A percentile compares a stretch with the other conserved stretches of the same genome.
These are phyloP conservation scores for Kondoa subrosea DNA, from an alignment of 768 basidiomycete genomes.

Conservation along the genomic window DNA sequence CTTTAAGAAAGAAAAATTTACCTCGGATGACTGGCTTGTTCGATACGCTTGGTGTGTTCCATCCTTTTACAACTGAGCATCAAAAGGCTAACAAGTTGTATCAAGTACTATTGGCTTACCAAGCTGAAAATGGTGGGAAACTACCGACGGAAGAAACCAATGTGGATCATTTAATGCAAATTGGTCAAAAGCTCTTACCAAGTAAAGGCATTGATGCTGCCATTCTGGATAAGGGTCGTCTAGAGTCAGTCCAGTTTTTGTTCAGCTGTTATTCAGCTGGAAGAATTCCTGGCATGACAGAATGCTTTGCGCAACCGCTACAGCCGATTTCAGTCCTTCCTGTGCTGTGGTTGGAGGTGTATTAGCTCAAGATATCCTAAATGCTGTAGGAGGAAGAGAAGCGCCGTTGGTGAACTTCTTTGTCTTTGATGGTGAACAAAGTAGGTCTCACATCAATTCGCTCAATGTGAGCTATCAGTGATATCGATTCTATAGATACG, in stretches of 20 bases:
- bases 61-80: too few species aligned
- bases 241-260: constrained; percentile 40
- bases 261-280: background rate
- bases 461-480: background rate
- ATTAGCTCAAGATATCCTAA: constrained; percentile 83
- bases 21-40: constrained; percentile 6
- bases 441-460: background rate
- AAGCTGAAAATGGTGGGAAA: constrained; percentile 14
- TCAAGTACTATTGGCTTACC: constrained; percentile 32
- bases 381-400: constrained; percentile 74
- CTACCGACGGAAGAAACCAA: constrained; percentile 19
- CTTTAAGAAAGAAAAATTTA: constrained; percentile 50
- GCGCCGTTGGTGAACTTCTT: constrained; percentile 64
- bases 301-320: constrained; percentile 49
- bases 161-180: constrained; percentile 20
- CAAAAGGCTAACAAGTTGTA: constrained; percentile 32
- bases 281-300: constrained; percentile 35
- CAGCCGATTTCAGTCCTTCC: constrained; percentile 75
- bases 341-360: constrained; percentile 91
- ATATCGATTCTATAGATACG: background rate
- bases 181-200: constrained; percentile 9
- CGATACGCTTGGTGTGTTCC: constrained; percentile 37
- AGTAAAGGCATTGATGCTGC: constrained; percentile 9
- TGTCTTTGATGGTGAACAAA: constrained; percentile 10
- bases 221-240: constrained; percentile 41